Percentiles rank a stretch among this genome's conserved stretches.
These are phyloP conservation scores for Neurospora crassa DNA, from an alignment of 2,329 filamentous ascomycete genomes.

Conservation along the genomic window DNA sequence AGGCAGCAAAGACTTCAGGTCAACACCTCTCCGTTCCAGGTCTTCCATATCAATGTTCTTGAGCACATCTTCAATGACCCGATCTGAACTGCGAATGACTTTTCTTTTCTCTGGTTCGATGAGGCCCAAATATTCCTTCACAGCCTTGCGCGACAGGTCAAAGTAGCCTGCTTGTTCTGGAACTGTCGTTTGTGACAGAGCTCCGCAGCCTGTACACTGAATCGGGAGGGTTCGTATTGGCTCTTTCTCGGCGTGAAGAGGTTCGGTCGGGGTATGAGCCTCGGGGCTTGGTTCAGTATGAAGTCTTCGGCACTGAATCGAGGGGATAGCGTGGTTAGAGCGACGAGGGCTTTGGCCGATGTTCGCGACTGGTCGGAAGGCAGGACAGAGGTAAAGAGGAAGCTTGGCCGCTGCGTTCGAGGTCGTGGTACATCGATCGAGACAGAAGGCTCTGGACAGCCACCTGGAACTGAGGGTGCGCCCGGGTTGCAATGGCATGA, in stretches of 20 bases:
- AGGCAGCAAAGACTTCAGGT: constrained; percentile 28
- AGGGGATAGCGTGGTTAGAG: constrained; percentile 2
- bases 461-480: constrained; percentile 15
- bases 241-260: not conserved
- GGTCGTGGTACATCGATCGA: constrained; percentile 12
- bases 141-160: constrained; percentile 38
- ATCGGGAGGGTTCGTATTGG: constrained; percentile 33
- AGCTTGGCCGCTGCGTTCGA: constrained; percentile 8
- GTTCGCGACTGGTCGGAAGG: constrained; percentile 11
- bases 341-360: not conserved
- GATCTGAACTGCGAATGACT: constrained; percentile 29
- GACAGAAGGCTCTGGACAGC: constrained; percentile 16
- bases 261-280: not conserved
- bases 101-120: constrained; percentile 22
- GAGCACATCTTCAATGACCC: constrained; percentile 37
- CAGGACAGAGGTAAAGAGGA: constrained; percentile 20
- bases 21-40: constrained; percentile 37
- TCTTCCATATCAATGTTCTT: constrained; percentile 30
- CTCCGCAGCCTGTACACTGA: constrained; percentile 56
- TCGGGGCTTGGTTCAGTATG: constrained; percentile 4
- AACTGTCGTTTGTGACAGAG: constrained; percentile 47
- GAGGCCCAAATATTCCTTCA: constrained; percentile 37
- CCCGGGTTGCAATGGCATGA: constrained; percentile 13
- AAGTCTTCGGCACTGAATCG: constrained; percentile 7
- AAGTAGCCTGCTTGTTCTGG: constrained; percentile 49